A percentile compares a stretch with the other conserved stretches of the same genome.
Conservation (phyloP, 176 grass and related monocot species). For the Hordeum vulgare region MorexV3_pseudomolecules_assembly NC_058522.1:522213901-522214400, state of each 20-base stretch:
- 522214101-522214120: background rate
- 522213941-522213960: constrained; percentile 97
- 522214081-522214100: background rate
- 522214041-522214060: too few relatives aligned
- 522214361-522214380: constrained; percentile 49
- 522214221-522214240: constrained; percentile 93
- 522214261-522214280: background rate
- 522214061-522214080: too few relatives aligned
- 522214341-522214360: constrained; percentile 58
- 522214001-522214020: background rate
- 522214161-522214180: background rate
- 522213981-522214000: constrained; percentile 49
- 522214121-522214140: background rate
- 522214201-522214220: constrained; percentile 97
- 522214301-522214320: constrained; percentile 58
- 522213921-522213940: constrained; percentile 92
- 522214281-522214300: background rate
- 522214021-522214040: too few relatives aligned
- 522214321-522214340: constrained; percentile 86
- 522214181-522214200: constrained; percentile 29
- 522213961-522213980: constrained; percentile 98
- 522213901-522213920: constrained; percentile 99
- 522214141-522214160: background rate
- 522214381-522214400: constrained; percentile 38
- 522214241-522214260: constrained; percentile 4